Evolutionary conservation across 2,329 filamentous ascomycete genomes (phyloP).

Genomic region (Fusarium succisae): DNA sequence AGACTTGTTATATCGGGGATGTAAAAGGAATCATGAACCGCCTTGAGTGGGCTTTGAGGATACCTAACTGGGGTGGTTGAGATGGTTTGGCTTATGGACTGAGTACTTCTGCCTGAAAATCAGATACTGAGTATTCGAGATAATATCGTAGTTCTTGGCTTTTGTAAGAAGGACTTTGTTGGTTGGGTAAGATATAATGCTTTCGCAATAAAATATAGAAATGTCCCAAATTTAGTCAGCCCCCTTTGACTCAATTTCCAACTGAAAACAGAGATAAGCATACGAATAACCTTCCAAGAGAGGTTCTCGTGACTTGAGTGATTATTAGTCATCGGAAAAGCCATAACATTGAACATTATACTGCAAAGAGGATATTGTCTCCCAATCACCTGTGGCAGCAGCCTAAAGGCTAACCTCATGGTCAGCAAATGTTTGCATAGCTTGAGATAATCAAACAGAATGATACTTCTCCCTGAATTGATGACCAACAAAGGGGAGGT

Average conservation of each 20-base stretch:
- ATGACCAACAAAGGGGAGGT: rapidly evolving
- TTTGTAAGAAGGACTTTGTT: background rate
- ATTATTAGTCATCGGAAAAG: background rate
- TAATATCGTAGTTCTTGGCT: rapidly evolving
- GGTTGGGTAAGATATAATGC: background rate
- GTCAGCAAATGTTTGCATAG: rapidly evolving
- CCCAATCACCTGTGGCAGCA: background rate
- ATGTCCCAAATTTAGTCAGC: too few relatives aligned
- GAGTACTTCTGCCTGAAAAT: background rate
- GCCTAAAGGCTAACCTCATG: background rate
- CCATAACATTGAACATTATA: rapidly evolving
- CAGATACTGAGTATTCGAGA: too few relatives aligned
- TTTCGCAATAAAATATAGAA: background rate
- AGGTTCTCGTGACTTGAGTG: rapidly evolving
- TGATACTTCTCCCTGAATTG: rapidly evolving
- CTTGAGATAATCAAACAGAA: too few relatives aligned
- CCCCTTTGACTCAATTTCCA: too few relatives aligned
- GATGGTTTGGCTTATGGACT: background rate
- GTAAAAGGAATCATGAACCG: background rate
- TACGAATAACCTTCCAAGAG: rapidly evolving
- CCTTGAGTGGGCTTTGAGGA: background rate
- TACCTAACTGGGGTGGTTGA: background rate
- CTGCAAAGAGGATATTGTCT: too few relatives aligned
- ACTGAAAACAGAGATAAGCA: background rate
- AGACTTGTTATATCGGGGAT: background rate